Evolutionary conservation across 2,329 filamentous ascomycete species (phyloP).

Genomic region (Neopestalotiopsis clavispora): DNA sequence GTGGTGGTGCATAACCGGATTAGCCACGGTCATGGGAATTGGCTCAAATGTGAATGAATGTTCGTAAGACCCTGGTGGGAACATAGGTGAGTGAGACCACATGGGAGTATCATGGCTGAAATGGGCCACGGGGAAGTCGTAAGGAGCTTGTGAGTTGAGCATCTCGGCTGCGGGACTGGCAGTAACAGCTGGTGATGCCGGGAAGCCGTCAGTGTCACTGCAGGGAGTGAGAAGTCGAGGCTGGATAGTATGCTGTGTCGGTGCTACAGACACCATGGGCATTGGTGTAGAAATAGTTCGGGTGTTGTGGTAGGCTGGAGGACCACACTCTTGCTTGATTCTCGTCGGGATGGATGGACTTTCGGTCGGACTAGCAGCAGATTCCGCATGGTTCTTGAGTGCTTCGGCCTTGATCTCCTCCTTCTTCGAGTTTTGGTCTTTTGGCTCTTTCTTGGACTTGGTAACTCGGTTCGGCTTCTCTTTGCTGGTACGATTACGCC

Average conservation of each 20-base stretch:
- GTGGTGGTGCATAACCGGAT: conserved; percentile 36
- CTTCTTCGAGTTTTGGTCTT: conserved; percentile 41
- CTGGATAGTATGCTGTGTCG: conserved; percentile 39
- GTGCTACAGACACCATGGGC: conserved; percentile 23
- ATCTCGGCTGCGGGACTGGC: conserved; percentile 39
- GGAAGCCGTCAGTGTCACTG: conserved; percentile 53
- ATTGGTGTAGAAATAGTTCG: conserved; percentile 37
- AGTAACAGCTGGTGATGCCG: conserved; percentile 32
- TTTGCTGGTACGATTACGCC: conserved; percentile 46
- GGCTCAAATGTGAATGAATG: conserved; percentile 44
- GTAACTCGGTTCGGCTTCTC: conserved; percentile 47
- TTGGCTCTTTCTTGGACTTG: conserved; percentile 47
- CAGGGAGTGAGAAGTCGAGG: conserved; percentile 54
- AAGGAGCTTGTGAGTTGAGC: conserved; percentile 33
- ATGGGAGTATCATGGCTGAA: conserved; percentile 33
- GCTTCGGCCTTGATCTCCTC: conserved; percentile 47
- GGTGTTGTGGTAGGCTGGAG: conserved; percentile 32
- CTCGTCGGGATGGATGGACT: conserved; percentile 26
- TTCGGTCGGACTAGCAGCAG: conserved; percentile 26
- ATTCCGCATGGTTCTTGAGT: conserved; percentile 24
- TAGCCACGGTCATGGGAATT: conserved; percentile 37
- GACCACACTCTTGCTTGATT: conserved; percentile 45
- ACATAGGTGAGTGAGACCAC: conserved; percentile 26
- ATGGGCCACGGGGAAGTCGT: conserved; percentile 35
- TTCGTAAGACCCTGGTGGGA: conserved; percentile 36